phyloP scores from a whole-genome alignment of 2,329 filamentous ascomycete species.

The Trichoderma breve region DNA sequence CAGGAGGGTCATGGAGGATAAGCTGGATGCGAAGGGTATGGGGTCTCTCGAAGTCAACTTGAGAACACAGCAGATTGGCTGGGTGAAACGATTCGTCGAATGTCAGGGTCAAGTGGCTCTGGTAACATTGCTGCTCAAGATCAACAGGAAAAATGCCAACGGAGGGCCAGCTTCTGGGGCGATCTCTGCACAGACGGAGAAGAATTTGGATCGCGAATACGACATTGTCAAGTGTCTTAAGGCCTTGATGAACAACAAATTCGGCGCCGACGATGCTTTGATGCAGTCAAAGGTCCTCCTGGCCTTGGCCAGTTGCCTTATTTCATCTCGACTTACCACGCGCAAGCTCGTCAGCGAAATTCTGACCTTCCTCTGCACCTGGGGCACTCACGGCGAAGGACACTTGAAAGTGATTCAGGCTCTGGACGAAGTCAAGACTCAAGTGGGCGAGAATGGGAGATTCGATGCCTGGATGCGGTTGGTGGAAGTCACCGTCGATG shows the following conservation, averaged over 20 bases:
- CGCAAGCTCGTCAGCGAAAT: conserved; percentile 95
- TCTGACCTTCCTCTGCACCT: conserved; percentile 92
- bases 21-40: conserved; percentile 84
- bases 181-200: conserved; percentile 62
- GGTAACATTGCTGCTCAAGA: conserved; percentile 88
- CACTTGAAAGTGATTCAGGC: conserved; percentile 92
- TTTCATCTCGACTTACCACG: conserved; percentile 85
- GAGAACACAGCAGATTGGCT: conserved; percentile 93
- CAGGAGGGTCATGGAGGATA: conserved; percentile 93
- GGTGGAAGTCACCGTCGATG: conserved; percentile 94
- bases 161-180: conserved; percentile 62
- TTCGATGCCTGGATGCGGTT: conserved; percentile 99
- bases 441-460: conserved; percentile 86
- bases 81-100: conserved; percentile 96
- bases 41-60: conserved; percentile 92
- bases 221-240: conserved; percentile 98
- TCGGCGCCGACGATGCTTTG: conserved; percentile 93
- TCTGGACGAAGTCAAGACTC: conserved; percentile 84
- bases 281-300: conserved; percentile 86
- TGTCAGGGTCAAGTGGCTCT: conserved; percentile 95
- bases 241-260: conserved; percentile 98
- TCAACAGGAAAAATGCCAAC: conserved; percentile 80
- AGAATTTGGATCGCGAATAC: conserved; percentile 86
- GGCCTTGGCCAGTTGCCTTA: conserved; percentile 80
- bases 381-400: conserved; percentile 77